Base-by-base conservation (phyloP, 768 basidiomycete genomes). In the Agaricus subrufescens region DNA sequence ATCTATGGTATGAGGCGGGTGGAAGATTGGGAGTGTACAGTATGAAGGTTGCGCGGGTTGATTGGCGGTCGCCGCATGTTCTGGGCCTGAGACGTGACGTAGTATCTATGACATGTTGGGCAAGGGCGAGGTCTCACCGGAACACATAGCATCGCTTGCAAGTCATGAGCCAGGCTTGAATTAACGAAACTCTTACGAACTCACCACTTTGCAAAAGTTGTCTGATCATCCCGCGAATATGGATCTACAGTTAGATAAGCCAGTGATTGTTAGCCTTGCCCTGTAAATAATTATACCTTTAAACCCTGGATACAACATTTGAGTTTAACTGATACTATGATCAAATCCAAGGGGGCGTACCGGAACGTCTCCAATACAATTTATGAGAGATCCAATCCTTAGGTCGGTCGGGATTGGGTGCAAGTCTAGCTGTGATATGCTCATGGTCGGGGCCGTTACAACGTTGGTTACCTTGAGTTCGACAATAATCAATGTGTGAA, bases 301-400 rank as follows among this genome's bases (percentile, higher is more conserved):
- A 70, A 85, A 85, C 8, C 79, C 83, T 83, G 47, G 40, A 45
- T 14, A 11, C 43, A 40, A 40, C 12, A 19, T 4, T 12, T 34
- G 15, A 50, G 48, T 19, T 19, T 19, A 19, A 10, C n/a, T 27
- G 19, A 34, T 3, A 43, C 19, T 23, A 44, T 44, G 19, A 19
- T 7, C 19, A 27, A 25, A 46, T 3, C 29, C 23, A 65, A 19
- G 19, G 19, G 19, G 19, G 19, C 74, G 30, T 54, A 83, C 84
- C 85, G 58, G 75, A 74, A 19, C 84, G 74, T 57, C 74, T 73
- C 84, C 84, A 86, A 59, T 75, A 78, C 30, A 86, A 60, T 25
- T 64, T 68, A 57, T 86, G 84, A 7, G 79, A 77, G 38, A 86
- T 66, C 60, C 69, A 72, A 57, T 86, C 84, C 58, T 86, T 86